phyloP scores from a whole-genome alignment of 2,329 filamentous ascomycete genomes.

The Trichoderma endophyticum region DNA sequence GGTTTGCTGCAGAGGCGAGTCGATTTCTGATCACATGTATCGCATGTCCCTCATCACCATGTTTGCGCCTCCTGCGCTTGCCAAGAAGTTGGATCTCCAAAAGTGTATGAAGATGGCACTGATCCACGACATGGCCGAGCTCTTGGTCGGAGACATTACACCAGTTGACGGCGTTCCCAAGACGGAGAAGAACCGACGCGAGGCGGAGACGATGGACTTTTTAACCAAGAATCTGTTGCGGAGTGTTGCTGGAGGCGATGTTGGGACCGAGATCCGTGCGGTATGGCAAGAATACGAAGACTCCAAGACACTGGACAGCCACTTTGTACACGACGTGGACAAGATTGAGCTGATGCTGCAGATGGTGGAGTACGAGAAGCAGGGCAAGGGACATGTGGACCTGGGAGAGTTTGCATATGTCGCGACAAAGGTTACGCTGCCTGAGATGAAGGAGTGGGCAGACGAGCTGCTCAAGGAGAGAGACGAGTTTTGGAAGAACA shows the following conservation, averaged over 20 bases:
- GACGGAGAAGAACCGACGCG: conserved; percentile 81
- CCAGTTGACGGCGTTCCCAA: conserved; percentile 85
- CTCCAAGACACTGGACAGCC: conserved; percentile 73
- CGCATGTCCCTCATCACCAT: conserved; percentile 97
- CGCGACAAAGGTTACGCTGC: conserved; percentile 65
- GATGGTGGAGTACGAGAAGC: conserved; percentile 93
- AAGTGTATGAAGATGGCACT: conserved; percentile 94
- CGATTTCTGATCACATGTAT: conserved; percentile 98
- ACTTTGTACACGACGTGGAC: conserved; percentile 94
- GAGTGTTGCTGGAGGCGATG: conserved; percentile 65
- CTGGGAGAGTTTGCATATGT: conserved; percentile 86
- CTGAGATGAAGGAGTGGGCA: conserved; percentile 79
- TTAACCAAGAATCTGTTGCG: conserved; percentile 71
- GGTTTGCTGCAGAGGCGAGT: conserved; percentile 62
- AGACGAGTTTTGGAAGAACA: conserved; percentile 64
- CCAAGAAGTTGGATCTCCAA: conserved; percentile 67
- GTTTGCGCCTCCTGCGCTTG: conserved; percentile 75
- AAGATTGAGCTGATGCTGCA: conserved; percentile 94
- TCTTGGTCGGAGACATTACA: conserved; percentile 93
- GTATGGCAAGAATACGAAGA: conserved; percentile 98
- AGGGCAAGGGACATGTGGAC: conserved; percentile 62
- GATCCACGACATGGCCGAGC: conserved; percentile 96
- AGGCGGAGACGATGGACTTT: conserved; percentile 89
- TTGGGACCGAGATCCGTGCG: conserved; percentile 67
- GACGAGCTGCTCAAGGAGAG: conserved; percentile 73